These are phyloP conservation scores for Torrubiella hemipterigena DNA, from an alignment of 2,329 filamentous ascomycete genomes.

Conservation along the genomic window DNA sequence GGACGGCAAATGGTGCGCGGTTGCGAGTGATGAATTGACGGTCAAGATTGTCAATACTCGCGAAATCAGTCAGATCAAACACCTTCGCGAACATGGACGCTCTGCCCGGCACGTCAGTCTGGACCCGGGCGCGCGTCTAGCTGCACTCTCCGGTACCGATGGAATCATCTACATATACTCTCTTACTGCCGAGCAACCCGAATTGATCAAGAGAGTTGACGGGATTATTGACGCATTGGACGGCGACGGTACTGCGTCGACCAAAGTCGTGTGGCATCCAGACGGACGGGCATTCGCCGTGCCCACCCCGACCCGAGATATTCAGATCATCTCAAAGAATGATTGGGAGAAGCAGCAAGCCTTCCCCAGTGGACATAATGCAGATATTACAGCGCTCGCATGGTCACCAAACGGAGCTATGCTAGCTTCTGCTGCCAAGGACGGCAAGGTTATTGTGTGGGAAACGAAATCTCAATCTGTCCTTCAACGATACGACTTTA, in stretches of 20 bases:
- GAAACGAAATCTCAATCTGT: slow-evolving; percentile 79
- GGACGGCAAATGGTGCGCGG: slow-evolving; percentile 78
- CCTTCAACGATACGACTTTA: slow-evolving; percentile 65
- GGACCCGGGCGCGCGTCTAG: slow-evolving; percentile 63
- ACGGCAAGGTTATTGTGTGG: slow-evolving; percentile 69
- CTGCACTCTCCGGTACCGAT: slow-evolving; percentile 78
- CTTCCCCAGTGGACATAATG: slow-evolving; percentile 70
- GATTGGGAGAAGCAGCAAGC: slow-evolving; percentile 80
- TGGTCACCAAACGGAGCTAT: slow-evolving; percentile 95
- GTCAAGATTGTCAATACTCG: slow-evolving; percentile 79
- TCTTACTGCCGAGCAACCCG: slow-evolving; percentile 62
- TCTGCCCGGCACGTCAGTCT: slow-evolving; percentile 89
- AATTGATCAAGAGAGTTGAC: slow-evolving; percentile 73
- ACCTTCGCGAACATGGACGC: slow-evolving; percentile 71
- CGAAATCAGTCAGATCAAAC: slow-evolving; percentile 65
- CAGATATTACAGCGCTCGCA: slow-evolving; percentile 72
- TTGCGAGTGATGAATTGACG: slow-evolving; percentile 90
- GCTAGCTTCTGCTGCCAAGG: slow-evolving; percentile 58
- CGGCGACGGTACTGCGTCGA: slow-evolving; percentile 58
- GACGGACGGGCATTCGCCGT: slow-evolving; percentile 85
- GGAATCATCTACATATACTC: slow-evolving; percentile 87
- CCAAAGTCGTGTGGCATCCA: slow-evolving; percentile 78
- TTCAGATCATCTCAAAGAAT: slow-evolving; percentile 75
- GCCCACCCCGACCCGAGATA: slow-evolving; percentile 68
- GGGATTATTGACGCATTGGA: slow-evolving; percentile 74